phyloP scores from a whole-genome alignment of 2,329 filamentous ascomycete genomes.

The Parastagonospora nodorum region DNA sequence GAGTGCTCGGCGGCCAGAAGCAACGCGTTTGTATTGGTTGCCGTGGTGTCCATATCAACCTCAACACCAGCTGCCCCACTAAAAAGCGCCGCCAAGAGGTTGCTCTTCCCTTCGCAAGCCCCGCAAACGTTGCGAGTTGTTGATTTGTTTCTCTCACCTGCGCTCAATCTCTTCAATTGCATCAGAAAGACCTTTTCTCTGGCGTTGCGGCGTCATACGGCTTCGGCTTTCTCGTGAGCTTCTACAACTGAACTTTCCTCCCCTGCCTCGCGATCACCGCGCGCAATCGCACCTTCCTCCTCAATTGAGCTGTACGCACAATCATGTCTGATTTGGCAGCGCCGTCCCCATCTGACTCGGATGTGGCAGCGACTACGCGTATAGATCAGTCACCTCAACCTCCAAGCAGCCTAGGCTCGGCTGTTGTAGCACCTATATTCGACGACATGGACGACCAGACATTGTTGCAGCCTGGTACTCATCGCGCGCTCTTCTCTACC shows the following conservation, averaged over 20 bases:
- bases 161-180: background rate
- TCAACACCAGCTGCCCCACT: too few relatives aligned
- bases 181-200: background rate
- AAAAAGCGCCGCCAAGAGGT: background rate
- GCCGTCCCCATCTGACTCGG: background rate
- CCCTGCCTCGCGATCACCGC: background rate
- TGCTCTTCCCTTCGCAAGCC: background rate
- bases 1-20: too few relatives aligned
- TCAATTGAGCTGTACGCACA: background rate
- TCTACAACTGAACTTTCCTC: background rate
- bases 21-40: too few relatives aligned
- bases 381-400: conserved; percentile 1
- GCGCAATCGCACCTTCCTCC: conserved; percentile 3
- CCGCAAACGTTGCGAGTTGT: background rate
- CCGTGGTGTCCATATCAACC: too few relatives aligned
- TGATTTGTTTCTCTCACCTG: background rate
- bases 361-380: background rate
- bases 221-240: conserved; percentile 3
- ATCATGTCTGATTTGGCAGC: background rate
- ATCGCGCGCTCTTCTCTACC: background rate
- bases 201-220: conserved; percentile 5
- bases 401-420: conserved; percentile 12
- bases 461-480: background rate
- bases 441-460: conserved; percentile 1
- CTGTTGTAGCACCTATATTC: conserved; percentile 6